A percentile compares a stretch with the other conserved stretches of the same genome.
These are phyloP conservation scores for Kappamyces sp. DNA, from an alignment of 192 early-diverging fungal species.

Conservation along the genomic window DNA sequence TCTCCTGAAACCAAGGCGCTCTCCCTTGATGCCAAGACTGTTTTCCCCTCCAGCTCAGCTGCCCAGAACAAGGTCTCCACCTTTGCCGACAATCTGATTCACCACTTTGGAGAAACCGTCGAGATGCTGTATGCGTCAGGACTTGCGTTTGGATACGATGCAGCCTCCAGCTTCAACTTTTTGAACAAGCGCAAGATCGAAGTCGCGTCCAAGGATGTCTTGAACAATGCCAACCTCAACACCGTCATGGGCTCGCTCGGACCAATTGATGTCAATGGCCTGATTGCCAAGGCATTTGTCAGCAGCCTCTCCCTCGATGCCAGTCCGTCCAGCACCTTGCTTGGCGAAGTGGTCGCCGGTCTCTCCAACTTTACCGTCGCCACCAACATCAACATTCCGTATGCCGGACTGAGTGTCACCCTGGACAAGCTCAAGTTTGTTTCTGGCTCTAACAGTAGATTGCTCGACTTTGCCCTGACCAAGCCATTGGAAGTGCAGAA, in stretches of 20 bases:
- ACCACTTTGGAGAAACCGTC: not conserved
- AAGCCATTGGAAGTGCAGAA: not conserved
- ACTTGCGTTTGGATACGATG: conserved; percentile 10
- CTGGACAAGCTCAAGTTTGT: not conserved
- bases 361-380: not conserved
- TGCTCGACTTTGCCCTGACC: not conserved
- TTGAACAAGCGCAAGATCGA: not conserved
- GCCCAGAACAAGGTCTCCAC: not conserved
- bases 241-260: not conserved
- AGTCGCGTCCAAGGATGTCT: not conserved
- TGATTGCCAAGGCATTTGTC: not conserved
- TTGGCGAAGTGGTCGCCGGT: not conserved
- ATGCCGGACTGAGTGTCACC: too few relatives aligned
- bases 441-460: too few relatives aligned
- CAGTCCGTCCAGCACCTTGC: not conserved
- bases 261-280: not conserved
- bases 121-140: not conserved
- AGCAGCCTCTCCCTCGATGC: not conserved
- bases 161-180: conserved; percentile 5
- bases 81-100: not conserved
- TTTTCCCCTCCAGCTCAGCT: not conserved
- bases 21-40: too few relatives aligned
- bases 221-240: conserved; percentile 4
- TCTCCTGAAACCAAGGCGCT: not conserved
- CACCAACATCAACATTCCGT: too few relatives aligned